Conservation (phyloP, 2,329 filamentous ascomycete genomes). For the Dryadomyces quercus-mongolicae region DNA sequence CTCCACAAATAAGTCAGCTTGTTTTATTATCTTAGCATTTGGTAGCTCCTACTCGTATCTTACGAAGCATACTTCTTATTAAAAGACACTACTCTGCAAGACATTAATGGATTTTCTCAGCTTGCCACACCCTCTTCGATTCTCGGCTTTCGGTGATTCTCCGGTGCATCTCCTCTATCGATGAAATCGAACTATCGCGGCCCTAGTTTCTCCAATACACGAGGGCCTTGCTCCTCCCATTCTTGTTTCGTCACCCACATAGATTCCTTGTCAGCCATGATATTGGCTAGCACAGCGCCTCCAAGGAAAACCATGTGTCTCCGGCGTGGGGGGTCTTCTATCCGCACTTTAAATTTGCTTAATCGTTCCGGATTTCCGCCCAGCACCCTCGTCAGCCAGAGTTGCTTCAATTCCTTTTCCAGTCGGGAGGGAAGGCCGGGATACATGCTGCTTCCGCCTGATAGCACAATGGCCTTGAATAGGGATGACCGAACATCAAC, state of each 20-base stretch:
- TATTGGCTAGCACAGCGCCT: slow-evolving; percentile 90
- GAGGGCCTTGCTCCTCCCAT: slow-evolving; percentile 85
- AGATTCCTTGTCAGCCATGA: slow-evolving; percentile 96
- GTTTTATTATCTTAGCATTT: not conserved
- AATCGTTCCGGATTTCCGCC: slow-evolving; percentile 85
- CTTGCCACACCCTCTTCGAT: not conserved
- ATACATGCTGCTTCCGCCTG: slow-evolving; percentile 98
- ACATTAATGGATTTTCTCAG: not conserved
- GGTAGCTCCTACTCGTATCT: not conserved
- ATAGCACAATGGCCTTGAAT: slow-evolving; percentile 95
- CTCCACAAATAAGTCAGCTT: not conserved
- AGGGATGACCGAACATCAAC: slow-evolving; percentile 88
- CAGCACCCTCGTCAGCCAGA: slow-evolving; percentile 90
- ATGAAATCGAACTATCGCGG: slow-evolving; percentile 38
- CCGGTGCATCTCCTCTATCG: not conserved
- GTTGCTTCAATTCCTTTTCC: slow-evolving; percentile 97
- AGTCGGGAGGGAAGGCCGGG: slow-evolving; percentile 85
- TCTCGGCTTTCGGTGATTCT: not conserved
- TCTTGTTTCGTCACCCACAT: slow-evolving; percentile 99
- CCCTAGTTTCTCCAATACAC: slow-evolving; percentile 83
- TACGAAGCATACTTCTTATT: not conserved
- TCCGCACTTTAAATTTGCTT: slow-evolving; percentile 98
- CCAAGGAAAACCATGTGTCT: slow-evolving; percentile 98
- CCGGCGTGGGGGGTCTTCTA: slow-evolving; percentile 91
- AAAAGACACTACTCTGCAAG: too few species aligned